Evolutionary conservation across 2,329 filamentous ascomycete species (phyloP).

Genomic region (Spiromastix sp.): DNA sequence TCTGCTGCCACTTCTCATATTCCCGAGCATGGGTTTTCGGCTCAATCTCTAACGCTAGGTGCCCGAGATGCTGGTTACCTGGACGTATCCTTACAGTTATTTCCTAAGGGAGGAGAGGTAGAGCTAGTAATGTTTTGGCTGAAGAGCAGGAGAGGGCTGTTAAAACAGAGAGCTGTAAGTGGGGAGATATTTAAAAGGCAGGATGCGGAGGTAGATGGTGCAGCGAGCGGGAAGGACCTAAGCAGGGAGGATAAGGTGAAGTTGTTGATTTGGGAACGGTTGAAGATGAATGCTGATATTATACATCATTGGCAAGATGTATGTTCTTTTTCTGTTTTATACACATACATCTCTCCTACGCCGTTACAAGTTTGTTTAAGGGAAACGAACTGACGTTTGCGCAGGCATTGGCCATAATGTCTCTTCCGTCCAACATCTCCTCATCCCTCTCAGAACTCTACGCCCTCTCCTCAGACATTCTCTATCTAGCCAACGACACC

Average conservation of each 20-base stretch:
- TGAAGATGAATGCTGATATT: conserved; percentile 63
- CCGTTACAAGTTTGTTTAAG: too few relatives aligned
- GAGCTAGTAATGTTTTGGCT: conserved; percentile 54
- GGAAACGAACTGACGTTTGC: too few relatives aligned
- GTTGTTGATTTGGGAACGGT: conserved; percentile 61
- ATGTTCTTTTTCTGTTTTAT: conserved; percentile 19
- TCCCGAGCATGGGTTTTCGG: conserved; percentile 72
- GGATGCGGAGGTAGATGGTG: conserved; percentile 3
- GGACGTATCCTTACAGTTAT: conserved; percentile 73
- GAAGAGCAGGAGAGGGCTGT: conserved; percentile 28
- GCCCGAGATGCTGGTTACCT: conserved; percentile 77
- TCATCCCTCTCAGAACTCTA: conserved; percentile 69
- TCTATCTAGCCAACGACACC: conserved; percentile 71
- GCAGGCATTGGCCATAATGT: conserved; percentile 82
- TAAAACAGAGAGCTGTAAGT: conserved; percentile 22
- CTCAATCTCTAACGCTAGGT: conserved; percentile 60
- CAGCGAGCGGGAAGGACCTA: conserved; percentile 18
- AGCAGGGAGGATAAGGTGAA: conserved; percentile 57
- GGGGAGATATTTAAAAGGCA: conserved; percentile 10
- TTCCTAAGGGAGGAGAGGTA: conserved; percentile 71
- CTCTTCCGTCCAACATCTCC: conserved; percentile 67
- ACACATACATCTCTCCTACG: conserved; percentile 4
- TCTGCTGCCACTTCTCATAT: conserved; percentile 70
- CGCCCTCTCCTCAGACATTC: conserved; percentile 81
- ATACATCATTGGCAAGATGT: conserved; percentile 82